Base-by-base conservation (phyloP, 768 basidiomycete species). In the Trametes meyenii region DNA sequence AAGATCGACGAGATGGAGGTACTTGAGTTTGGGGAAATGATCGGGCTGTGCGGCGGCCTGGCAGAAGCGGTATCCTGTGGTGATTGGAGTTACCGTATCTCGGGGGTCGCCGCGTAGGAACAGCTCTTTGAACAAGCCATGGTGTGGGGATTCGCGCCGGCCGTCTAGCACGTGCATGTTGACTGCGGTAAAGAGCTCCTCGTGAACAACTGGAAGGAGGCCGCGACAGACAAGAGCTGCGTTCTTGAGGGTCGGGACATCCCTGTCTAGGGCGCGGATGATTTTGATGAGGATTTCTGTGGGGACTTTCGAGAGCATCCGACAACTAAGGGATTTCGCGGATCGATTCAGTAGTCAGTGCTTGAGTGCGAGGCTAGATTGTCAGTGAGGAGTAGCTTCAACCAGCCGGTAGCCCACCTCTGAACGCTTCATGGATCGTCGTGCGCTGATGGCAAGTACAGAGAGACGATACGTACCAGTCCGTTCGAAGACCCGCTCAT, bases 101-200 rank as follows among this genome's bases (percentile, higher is more conserved):
- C 8, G 29, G 40, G 14, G 40, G 40, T n/a, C 50, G 16, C 8
- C 33, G 16, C 48, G n/a, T 19, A 57, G n/a, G 11, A 48, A 33
- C 12, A 38, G 1, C 6, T 48, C 35, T 29, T 19, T 8, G 3
- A 19, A n/a, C 14, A 57, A 45, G 36, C 29, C 8, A 33, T 57
- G 46, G 3, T 19, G n/a, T 7, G 12, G 13, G 13, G 39, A 36
- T n/a, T n/a, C n/a, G 36, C 13, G 38, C 11, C 16, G 33, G 16
- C 49, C n/a, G 2, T 16, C 29, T 12, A 57, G 33, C 3, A 19
- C 33, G 11, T 35, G 29, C 17, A 17, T 7, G 45, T 45, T 17
- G n/a, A 57, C 46, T 12, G 39, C 55, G 8, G 46, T 36, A 45
- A 57, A 57, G 45, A 57, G 55, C n/a, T 36, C 29, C 33, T 49